phyloP scores from a whole-genome alignment of 2,329 filamentous ascomycete species.

The Stachybotrys elegans region DNA sequence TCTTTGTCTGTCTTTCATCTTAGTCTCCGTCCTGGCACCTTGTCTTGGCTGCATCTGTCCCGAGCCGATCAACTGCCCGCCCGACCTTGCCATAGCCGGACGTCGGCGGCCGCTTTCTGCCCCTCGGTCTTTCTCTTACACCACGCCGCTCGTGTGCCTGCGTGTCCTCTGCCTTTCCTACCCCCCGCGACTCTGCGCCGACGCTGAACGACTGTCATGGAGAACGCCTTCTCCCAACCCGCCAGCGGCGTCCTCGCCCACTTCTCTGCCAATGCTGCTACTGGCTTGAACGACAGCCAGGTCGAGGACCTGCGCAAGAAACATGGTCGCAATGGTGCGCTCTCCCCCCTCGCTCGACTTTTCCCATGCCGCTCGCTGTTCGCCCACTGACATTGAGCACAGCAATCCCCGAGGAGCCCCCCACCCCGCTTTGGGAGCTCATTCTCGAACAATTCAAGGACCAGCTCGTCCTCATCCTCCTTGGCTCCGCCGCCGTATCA shows the following conservation, averaged over 20 bases:
- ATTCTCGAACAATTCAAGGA: conserved; percentile 99
- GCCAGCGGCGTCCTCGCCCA: conserved; percentile 53
- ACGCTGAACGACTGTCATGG: conserved; percentile 40
- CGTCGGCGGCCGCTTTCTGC: conserved; percentile 6
- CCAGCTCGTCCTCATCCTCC: conserved; percentile 90
- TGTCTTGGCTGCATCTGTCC: conserved; percentile 9
- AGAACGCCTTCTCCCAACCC: conserved; percentile 56
- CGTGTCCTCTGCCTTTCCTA: background rate
- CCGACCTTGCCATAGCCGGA: conserved; percentile 7
- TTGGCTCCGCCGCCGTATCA: conserved; percentile 88
- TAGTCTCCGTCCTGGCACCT: conserved; percentile 3
- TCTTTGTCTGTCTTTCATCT: conserved; percentile 11
- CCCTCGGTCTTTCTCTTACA: conserved; percentile 5
- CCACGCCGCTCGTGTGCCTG: background rate
- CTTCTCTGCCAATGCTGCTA: conserved; percentile 50
- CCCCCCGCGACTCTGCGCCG: conserved; percentile 9
- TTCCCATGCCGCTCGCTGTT: conserved; percentile 4
- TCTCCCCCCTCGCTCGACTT: background rate
- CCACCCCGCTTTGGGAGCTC: conserved; percentile 92
- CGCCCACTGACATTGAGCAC: conserved; percentile 6
- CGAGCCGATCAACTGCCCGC: conserved; percentile 3
- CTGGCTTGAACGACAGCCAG: conserved; percentile 56
- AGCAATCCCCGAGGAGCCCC: conserved; percentile 76
- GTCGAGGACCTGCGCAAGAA: conserved; percentile 50
- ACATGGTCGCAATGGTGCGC: conserved; percentile 62